Evolutionary conservation across 2,329 filamentous ascomycete genomes (phyloP).

Genomic region (Exophiala calicioides): DNA sequence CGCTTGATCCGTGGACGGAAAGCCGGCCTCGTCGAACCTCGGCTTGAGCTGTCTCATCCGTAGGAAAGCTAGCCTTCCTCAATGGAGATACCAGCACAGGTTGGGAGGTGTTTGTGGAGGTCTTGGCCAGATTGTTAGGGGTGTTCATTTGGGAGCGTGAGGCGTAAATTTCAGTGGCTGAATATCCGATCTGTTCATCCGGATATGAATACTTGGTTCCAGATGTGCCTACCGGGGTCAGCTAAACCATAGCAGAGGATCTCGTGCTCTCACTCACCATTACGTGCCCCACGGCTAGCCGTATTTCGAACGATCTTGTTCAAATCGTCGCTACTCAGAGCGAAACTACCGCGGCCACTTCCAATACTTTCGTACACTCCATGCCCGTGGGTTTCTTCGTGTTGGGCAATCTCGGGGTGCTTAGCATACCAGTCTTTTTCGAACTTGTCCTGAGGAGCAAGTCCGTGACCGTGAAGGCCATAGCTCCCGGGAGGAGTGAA

Average conservation of each 20-base stretch:
- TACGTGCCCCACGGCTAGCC: slow-evolving; percentile 51
- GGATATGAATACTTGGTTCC: slow-evolving; percentile 70
- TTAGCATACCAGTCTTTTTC: slow-evolving; percentile 92
- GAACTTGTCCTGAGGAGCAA: slow-evolving; percentile 74
- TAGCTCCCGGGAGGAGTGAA: slow-evolving; percentile 85
- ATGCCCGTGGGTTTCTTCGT: slow-evolving; percentile 64
- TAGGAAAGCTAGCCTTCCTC: slow-evolving; percentile 52
- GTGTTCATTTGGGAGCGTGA: slow-evolving; percentile 74
- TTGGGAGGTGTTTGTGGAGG: slow-evolving; percentile 48
- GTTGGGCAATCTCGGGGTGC: slow-evolving; percentile 75
- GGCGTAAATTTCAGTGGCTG: slow-evolving; percentile 80
- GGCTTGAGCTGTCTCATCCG: slow-evolving; percentile 35
- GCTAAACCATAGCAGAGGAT: slow-evolving; percentile 19
- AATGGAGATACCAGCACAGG: slow-evolving; percentile 54
- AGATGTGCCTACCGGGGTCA: slow-evolving; percentile 59
- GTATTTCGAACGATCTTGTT: slow-evolving; percentile 85
- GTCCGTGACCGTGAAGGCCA: slow-evolving; percentile 84
- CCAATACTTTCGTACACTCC: slow-evolving; percentile 62
- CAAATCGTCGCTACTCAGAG: slow-evolving; percentile 83
- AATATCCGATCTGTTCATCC: slow-evolving; percentile 86
- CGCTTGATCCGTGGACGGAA: slow-evolving; percentile 25
- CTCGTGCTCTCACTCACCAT: slow-evolving; percentile 50
- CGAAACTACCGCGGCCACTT: slow-evolving; percentile 69
- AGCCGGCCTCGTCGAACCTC: slow-evolving; percentile 30
- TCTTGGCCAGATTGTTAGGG: slow-evolving; percentile 41